Percentiles rank a stretch among this genome's conserved stretches.
phyloP scores from a whole-genome alignment of 148 eudicot genomes.

The Spergularia marina region DNA sequence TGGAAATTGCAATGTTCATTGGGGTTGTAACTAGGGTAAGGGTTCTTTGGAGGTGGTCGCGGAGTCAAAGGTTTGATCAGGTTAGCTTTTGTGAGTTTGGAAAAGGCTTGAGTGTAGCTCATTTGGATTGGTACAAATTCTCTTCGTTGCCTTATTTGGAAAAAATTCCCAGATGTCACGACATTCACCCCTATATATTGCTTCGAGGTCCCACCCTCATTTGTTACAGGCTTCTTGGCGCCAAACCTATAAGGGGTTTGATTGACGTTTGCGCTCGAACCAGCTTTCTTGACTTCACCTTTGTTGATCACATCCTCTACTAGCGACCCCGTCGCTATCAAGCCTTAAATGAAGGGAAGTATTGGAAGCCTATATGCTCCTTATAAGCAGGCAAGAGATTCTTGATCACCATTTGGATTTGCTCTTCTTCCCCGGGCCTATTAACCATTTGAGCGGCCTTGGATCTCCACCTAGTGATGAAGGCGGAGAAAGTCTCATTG shows the following conservation, averaged over 20 bases:
- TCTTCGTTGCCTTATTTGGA: neutral
- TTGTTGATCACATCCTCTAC: neutral
- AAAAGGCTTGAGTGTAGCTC: neutral
- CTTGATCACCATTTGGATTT: neutral
- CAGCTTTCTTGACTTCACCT: neutral
- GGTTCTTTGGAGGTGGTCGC: neutral
- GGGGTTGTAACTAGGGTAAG: too few species aligned
- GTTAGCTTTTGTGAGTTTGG: neutral
- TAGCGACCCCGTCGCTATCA: neutral
- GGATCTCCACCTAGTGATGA: neutral
- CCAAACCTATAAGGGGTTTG: neutral
- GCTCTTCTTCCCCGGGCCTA: neutral
- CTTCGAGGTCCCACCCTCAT: neutral
- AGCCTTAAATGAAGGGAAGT: constrained; percentile 6
- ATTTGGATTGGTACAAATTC: neutral
- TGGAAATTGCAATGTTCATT: too few species aligned
- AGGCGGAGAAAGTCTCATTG: neutral
- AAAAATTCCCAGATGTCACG: neutral
- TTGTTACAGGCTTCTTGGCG: too few species aligned
- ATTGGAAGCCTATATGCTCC: neutral
- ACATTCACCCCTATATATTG: neutral
- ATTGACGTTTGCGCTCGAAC: too few species aligned
- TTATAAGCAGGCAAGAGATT: neutral
- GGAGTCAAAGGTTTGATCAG: neutral
- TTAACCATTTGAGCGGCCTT: neutral